These are phyloP conservation scores for Ophiostoma piceae DNA, from an alignment of 2,329 filamentous ascomycete species.

Conservation along the genomic window DNA sequence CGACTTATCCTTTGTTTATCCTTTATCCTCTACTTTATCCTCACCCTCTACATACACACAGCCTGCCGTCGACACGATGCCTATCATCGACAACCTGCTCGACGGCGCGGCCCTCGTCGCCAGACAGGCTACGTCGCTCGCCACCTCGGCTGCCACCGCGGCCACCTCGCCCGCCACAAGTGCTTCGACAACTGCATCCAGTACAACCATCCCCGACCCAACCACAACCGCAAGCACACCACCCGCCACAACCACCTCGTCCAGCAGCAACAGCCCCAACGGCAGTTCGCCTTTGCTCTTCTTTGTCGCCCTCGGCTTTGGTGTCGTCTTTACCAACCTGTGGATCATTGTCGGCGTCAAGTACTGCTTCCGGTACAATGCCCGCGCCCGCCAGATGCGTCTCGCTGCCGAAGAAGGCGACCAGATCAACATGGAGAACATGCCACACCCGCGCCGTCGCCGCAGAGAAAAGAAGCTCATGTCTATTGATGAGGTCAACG, in stretches of 20 bases:
- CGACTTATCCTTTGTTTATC: too few relatives aligned
- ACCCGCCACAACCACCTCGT: neutral
- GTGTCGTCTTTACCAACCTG: constrained; percentile 96
- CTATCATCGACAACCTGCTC: constrained; percentile 30
- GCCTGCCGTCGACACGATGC: constrained; percentile 27
- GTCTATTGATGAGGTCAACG: constrained; percentile 98
- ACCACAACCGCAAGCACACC: constrained; percentile 1
- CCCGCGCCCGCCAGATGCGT: constrained; percentile 77
- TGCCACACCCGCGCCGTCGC: constrained; percentile 78
- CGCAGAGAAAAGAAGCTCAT: constrained; percentile 96
- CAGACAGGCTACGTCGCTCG: constrained; percentile 29
- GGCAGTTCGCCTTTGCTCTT: constrained; percentile 42
- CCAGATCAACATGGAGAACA: constrained; percentile 77
- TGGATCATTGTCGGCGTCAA: constrained; percentile 99
- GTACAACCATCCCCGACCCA: neutral
- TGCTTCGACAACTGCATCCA: neutral
- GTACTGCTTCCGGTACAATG: constrained; percentile 98
- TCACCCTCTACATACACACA: too few relatives aligned
- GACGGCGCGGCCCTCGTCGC: constrained; percentile 31
- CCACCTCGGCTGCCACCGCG: constrained; percentile 15
- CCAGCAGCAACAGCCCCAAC: constrained; percentile 2
- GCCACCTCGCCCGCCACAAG: constrained; percentile 11
- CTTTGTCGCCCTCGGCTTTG: constrained; percentile 68
- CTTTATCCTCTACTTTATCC: too few relatives aligned
- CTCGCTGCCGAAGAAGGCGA: constrained; percentile 74